Evolutionary conservation across 768 basidiomycete species (phyloP), one percentile per base, ranked within the genome.

Genomic region (Auricularia cornea): DNA sequence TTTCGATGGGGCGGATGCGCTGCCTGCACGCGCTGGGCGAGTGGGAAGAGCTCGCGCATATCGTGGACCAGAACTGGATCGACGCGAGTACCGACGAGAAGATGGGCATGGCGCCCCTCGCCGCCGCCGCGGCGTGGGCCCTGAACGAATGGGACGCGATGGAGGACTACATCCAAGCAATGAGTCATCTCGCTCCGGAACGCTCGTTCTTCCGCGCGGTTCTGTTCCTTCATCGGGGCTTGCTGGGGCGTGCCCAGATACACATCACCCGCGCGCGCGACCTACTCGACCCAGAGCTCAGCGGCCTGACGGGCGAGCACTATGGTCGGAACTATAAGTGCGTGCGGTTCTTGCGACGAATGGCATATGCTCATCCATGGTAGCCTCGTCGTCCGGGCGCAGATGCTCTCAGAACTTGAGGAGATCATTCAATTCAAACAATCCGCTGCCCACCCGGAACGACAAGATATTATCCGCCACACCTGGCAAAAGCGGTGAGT

Each of bases 401-500:
- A 81, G 68, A 79, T 81, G 78, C 73, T 81, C 11, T 74, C 79
- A 2, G 80, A 81, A 64, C 71, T 81, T 30, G 80, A 81, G 64
- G 80, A 81, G 68, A 80, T 81, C 69, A 80, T 81, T 63, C 67
- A 73, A 30, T 81, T 80, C 73, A 80, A 80, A 70, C 71, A 77
- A 59, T 71, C 74, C 33, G 68, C 66, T 29, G 79, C 80, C 68
- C 75, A 79, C 66, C 73, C 75, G 4, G 75, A 78, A 16, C 74
- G 79, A 8, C 77, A 79, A 40, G 72, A 67, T 3, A 75, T 74
- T 2, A 77, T 80, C 62, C 72, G 78, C 26, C 75, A 74, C 67
- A 80, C 80, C 0, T 81, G 80, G 80, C 76, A 76, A 71, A 78
- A 77, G 68, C 70, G 79, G 76, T 76, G 14, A 65, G 62, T 54